A percentile compares a stretch with the other conserved stretches of the same genome.
Evolutionary conservation across 306 rosid genomes (phyloP).

Genomic region (Luffa acutangula): DNA sequence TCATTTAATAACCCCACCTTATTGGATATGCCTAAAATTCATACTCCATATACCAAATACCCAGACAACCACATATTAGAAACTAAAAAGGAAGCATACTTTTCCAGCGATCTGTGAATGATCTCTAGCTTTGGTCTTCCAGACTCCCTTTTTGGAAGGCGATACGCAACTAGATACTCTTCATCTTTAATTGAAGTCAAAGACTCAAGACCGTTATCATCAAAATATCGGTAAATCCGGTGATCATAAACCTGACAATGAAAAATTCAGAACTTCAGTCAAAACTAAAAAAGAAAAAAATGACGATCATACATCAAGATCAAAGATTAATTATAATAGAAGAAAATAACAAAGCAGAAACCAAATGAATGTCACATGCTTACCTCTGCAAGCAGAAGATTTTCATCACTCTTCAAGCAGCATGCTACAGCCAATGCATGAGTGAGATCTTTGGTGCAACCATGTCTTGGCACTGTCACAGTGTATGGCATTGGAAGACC

Average conservation of each 20-base stretch:
- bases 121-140: slow-evolving; percentile 64
- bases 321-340: not conserved
- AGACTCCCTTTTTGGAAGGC: slow-evolving; percentile 42
- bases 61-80: not conserved
- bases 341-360: slow-evolving; percentile 1
- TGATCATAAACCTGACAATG: slow-evolving; percentile 62
- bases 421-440: slow-evolving; percentile 56
- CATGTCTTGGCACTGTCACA: slow-evolving; percentile 58
- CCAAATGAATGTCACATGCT: slow-evolving; percentile 1
- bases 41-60: not conserved
- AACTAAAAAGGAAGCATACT: slow-evolving; percentile 41
- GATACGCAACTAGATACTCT: slow-evolving; percentile 82
- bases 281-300: slow-evolving; percentile 1
- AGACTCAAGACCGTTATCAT: slow-evolving; percentile 54
- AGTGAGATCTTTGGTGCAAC: slow-evolving; percentile 63
- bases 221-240: slow-evolving; percentile 61
- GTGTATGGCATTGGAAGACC: slow-evolving; percentile 89
- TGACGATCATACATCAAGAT: not conserved
- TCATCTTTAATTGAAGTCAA: slow-evolving; percentile 77
- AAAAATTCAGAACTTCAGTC: slow-evolving; percentile 6
- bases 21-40: not conserved
- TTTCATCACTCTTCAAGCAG: slow-evolving; percentile 84
- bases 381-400: slow-evolving; percentile 92
- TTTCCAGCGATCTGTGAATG: slow-evolving; percentile 58
- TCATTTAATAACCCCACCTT: not conserved